phyloP scores from a whole-genome alignment of 2,329 filamentous ascomycete species.

The Ampelomyces quisqualis region DNA sequence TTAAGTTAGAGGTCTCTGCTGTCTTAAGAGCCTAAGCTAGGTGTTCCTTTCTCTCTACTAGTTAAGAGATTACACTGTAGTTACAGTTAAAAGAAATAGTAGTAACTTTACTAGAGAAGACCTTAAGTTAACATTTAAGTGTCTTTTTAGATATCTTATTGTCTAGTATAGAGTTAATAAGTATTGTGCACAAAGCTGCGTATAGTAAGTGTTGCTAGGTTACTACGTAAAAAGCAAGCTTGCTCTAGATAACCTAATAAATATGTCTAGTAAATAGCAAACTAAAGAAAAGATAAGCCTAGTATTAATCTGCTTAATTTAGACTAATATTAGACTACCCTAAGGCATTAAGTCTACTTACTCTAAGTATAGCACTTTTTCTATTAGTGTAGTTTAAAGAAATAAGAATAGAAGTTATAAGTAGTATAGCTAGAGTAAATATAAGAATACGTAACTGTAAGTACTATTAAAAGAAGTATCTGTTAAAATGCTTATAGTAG shows the following conservation, averaged over 20 bases:
- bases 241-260: constrained; percentile 13
- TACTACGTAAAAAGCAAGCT: constrained; percentile 12
- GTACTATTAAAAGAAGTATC: constrained; percentile 18
- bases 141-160: constrained; percentile 9
- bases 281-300: constrained; percentile 10
- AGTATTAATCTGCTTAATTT: constrained; percentile 13
- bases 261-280: constrained; percentile 9
- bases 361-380: constrained; percentile 7
- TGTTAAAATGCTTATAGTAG: constrained; percentile 5
- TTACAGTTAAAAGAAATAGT: constrained; percentile 10
- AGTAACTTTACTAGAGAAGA: constrained; percentile 9
- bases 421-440: constrained; percentile 9
- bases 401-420: constrained; percentile 14
- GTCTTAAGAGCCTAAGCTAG: constrained; percentile 4
- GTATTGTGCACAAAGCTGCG: constrained; percentile 7
- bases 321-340: constrained; percentile 18
- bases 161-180: constrained; percentile 13
- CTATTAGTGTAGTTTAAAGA: constrained; percentile 13
- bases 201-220: neutral
- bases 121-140: constrained; percentile 7
- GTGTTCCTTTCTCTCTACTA: neutral
- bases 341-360: constrained; percentile 14
- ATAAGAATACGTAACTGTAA: constrained; percentile 10
- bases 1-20: constrained; percentile 5
- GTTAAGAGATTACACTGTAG: constrained; percentile 6